Evolutionary conservation across 306 rosid species (phyloP), one percentile per base, ranked within the genome.

Genomic region (Acacia confusa): DNA sequence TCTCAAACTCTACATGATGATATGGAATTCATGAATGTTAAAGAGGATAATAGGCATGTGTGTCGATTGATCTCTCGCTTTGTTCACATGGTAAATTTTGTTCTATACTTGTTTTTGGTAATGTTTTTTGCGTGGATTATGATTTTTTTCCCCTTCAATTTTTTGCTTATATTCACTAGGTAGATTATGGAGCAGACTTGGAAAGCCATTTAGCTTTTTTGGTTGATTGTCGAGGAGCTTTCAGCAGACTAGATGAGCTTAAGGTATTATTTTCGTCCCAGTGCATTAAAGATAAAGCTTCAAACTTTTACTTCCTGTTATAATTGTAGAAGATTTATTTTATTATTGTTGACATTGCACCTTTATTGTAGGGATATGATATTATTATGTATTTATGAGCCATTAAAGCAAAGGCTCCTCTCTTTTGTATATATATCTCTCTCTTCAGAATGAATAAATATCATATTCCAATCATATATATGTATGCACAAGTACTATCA

Each of bases 201-300:
- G 99, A 95, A 84, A 81, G 73, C 64, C 97, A 95, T 77, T 85
- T 95, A 71, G 85, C 92, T 77, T 95, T 95, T 89, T 81, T 95
- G 78, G 91, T 90, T 87, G 93, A 95, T 87, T 95, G 97, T 25
- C 94, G 99, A 63, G 94, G 94, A 82, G 90, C 92, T 73, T 93
- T 95, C 86, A 88, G 97, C 60, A 88, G 87, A 83, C 87, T 95
- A 57, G 80, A 82, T 16, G 94, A 89, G 73, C 89, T 93, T 70
- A 93, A 95, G 97, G 99, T 55, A 19, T 58, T 69, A 32, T 40
- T 84, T 85, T 75, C 40, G 53, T 57, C 64, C 64, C 63, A 32
- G 36, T 63, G 58, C 58, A 53, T 77, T 69, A 34, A 34, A 7
- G 63, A 67, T 72, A 66, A 48, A 63, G 4, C 16, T 44, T 74